These are phyloP conservation scores for Suillus plorans DNA, from an alignment of 768 basidiomycete genomes.

Conservation along the genomic window DNA sequence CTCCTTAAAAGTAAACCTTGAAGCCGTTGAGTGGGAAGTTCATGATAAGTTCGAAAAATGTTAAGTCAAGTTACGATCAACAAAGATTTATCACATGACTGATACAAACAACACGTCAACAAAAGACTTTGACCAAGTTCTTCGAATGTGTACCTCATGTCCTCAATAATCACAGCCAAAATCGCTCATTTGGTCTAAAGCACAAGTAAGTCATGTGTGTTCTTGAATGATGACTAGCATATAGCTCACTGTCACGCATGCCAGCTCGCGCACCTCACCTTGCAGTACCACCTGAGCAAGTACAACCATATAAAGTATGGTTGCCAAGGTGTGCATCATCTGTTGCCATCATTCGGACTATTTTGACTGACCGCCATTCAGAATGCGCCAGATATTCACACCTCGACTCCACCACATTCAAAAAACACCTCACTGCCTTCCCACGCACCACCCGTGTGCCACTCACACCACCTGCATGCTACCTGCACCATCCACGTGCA, in stretches of 20 bases:
- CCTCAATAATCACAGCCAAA: not conserved
- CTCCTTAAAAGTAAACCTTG: no score
- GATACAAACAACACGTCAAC: not conserved
- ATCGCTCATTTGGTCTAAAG: not conserved
- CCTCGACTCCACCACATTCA: no score
- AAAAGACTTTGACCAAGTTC: not conserved
- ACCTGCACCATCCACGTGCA: no score
- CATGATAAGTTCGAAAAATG: no score
- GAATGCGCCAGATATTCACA: no score
- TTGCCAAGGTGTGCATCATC: conserved; percentile 28
- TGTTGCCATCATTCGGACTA: not conserved
- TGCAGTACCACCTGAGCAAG: conserved; percentile 71
- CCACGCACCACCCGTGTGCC: no score
- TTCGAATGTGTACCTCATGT: not conserved
- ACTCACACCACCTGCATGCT: no score
- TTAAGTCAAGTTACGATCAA: no score
- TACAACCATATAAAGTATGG: conserved; percentile 74
- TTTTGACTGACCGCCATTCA: not conserved
- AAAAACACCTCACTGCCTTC: no score
- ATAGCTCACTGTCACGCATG: conserved; percentile 3
- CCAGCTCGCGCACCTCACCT: conserved; percentile 59
- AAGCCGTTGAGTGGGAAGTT: no score
- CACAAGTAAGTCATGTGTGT: conserved; percentile 16
- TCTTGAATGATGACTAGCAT: not conserved
- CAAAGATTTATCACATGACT: not conserved